phyloP scores from a whole-genome alignment of 371 early-diverging fungal species.

The Rhizopus arrhizus region DNA sequence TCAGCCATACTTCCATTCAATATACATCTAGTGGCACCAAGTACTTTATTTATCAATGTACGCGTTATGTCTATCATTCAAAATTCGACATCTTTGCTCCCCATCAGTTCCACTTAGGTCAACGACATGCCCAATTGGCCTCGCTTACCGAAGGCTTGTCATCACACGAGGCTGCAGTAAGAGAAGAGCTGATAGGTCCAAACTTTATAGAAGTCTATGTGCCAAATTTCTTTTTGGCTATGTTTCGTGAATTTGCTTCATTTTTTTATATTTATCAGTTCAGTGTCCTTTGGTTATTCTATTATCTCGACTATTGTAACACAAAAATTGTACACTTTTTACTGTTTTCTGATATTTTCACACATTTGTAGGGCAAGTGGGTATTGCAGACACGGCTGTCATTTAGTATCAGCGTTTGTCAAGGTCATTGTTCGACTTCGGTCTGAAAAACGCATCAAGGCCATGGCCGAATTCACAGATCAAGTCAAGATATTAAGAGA shows the following conservation, averaged over 20 bases:
- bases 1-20: slow-evolving; percentile 44
- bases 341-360: too few relatives aligned
- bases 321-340: too few relatives aligned
- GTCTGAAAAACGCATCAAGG: slow-evolving; percentile 68
- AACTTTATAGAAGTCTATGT: slow-evolving; percentile 73
- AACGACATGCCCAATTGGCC: slow-evolving; percentile 49
- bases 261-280: slow-evolving; percentile 84
- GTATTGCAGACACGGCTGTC: slow-evolving; percentile 71
- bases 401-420: slow-evolving; percentile 71
- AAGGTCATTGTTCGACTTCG: slow-evolving; percentile 68
- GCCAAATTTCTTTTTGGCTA: slow-evolving; percentile 54
- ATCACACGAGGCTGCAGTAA: slow-evolving; percentile 55
- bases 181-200: slow-evolving; percentile 68
- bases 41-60: slow-evolving; percentile 77
- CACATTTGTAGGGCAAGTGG: slow-evolving; percentile 58
- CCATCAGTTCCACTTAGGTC: slow-evolving; percentile 59
- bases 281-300: slow-evolving; percentile 74
- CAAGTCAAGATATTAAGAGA: slow-evolving; percentile 51
- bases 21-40: slow-evolving; percentile 57
- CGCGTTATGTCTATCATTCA: slow-evolving; percentile 57
- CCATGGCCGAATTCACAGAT: slow-evolving; percentile 67
- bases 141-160: slow-evolving; percentile 54
- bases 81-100: slow-evolving; percentile 54
- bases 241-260: slow-evolving; percentile 67
- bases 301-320: slow-evolving; percentile 68